Percentiles rank a stretch among this genome's conserved stretches.
These are phyloP conservation scores for Cyclotella baltica DNA, from an alignment of 108 stramenopile genomes.

Conservation along the genomic window DNA sequence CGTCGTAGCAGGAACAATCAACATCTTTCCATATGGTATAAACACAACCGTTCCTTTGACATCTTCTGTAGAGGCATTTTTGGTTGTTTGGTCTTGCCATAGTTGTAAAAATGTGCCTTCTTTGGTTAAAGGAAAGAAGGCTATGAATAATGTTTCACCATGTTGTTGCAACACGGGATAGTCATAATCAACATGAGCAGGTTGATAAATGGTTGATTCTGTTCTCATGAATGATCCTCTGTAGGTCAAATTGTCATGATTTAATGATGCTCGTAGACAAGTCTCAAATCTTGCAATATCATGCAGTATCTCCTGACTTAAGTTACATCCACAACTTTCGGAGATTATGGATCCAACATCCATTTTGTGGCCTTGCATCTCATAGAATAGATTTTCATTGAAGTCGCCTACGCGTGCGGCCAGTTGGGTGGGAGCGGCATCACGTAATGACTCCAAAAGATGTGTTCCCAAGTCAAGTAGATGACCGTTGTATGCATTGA, in stretches of 20 bases:
- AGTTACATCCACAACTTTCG: background rate
- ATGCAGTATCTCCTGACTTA: conserved; percentile 3
- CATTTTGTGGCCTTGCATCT: conserved; percentile 54
- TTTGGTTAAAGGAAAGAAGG: conserved; percentile 69
- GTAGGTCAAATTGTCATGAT: conserved; percentile 24
- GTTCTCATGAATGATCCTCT: conserved; percentile 67
- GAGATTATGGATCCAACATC: conserved; percentile 9
- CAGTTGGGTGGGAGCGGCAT: conserved; percentile 46
- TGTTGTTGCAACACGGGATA: conserved; percentile 54
- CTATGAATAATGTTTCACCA: conserved; percentile 46
- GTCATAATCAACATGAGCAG: conserved; percentile 80
- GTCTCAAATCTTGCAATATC: conserved; percentile 40
- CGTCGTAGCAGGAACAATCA: conserved; percentile 62
- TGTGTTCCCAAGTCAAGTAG: conserved; percentile 38
- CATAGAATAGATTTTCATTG: conserved; percentile 67
- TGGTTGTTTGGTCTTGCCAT: conserved; percentile 41
- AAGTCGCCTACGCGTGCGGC: conserved; percentile 67
- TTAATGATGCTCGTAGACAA: conserved; percentile 30
- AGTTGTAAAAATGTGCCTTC: conserved; percentile 71
- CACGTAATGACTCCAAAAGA: conserved; percentile 33
- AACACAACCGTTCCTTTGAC: conserved; percentile 38
- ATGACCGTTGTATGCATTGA: conserved; percentile 25
- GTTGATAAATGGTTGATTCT: conserved; percentile 61
- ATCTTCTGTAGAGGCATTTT: background rate
- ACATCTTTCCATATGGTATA: conserved; percentile 67